Base-by-base conservation (phyloP, 495 filamentous ascomycete species). In the Umbilicaria muhlenbergii region DNA sequence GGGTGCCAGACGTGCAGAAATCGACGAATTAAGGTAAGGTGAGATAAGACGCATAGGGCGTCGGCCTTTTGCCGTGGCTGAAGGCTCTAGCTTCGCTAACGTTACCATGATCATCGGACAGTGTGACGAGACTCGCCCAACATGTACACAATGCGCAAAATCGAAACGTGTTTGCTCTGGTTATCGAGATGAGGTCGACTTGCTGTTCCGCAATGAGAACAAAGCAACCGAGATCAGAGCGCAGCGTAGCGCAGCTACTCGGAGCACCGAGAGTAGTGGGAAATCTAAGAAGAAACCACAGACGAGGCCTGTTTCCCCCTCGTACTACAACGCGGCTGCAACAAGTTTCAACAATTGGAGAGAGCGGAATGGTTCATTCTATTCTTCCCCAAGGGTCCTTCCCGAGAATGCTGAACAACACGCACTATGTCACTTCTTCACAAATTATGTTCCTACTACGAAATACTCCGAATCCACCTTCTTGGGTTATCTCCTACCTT, bases 131-230 rank as follows among this genome's bases (percentile, higher is more conserved):
- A 68, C 62, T 50, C 65, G 63, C 14, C 78, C 76, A 21, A 65
- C 70, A 34, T 86, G 81, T 49, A 74, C 76, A 34, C 80, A 84
- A 54, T 84, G 81, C 51, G 51, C 64, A 51, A 80, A 79, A 46
- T 75, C 77, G 38, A 70, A 73, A 46, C 69, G 76, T 51, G 59
- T 61, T 48, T 86, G 81, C 51, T 75, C 77, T 41, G 80, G 81
- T 18, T 86, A 86, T 52, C 68, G 79, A 43, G 78, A 83, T 42
- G 68, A 76, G 42, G 57, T 78, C 32, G 76, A 78, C 36, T 60
- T 84, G 35, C 74, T 82, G 67, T 86, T 86, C 56, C 75, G 80
- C 21, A 77, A 84, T 52, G 76, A 86, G 56, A 84, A 77, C 54
- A 68, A 70, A 42, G 69, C 75, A 47, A 76, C 84, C 37, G 71